Percentiles rank a stretch among this genome's conserved stretches.
Conservation (phyloP, 805 yeast genomes). For the Yamadazyma sp. region DNA sequence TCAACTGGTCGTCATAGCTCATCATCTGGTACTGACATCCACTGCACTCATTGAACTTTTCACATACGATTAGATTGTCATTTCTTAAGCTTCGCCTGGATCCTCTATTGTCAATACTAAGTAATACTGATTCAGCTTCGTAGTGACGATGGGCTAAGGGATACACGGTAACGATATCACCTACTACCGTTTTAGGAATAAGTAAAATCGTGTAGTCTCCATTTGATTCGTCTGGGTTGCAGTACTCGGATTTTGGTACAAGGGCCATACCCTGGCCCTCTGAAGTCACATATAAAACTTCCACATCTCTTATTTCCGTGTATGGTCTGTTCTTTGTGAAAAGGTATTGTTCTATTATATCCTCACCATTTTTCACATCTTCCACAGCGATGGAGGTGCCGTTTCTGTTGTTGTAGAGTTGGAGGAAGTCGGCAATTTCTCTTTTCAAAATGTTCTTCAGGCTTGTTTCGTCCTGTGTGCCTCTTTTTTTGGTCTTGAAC, state of each 20-base stretch:
- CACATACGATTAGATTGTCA: constrained; percentile 30
- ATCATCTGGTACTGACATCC: constrained; percentile 48
- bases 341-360: constrained; percentile 24
- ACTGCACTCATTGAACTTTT: constrained; percentile 34
- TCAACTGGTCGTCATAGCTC: constrained; percentile 36
- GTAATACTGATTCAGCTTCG: constrained; percentile 31
- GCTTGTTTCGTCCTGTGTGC: constrained; percentile 29
- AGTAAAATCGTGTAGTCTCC: constrained; percentile 23
- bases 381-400: constrained; percentile 13
- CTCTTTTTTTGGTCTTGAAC: constrained; percentile 28
- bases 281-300: constrained; percentile 26
- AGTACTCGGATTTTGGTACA: constrained; percentile 23
- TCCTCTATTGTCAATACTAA: constrained; percentile 17
- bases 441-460: constrained; percentile 23
- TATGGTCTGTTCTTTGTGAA: constrained; percentile 23
- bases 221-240: background rate
- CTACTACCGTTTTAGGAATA: constrained; percentile 41
- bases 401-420: constrained; percentile 6
- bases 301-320: constrained; percentile 16
- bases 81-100: constrained; percentile 20
- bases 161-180: constrained; percentile 33
- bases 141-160: constrained; percentile 30
- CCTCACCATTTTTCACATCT: constrained; percentile 21
- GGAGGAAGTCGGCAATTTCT: constrained; percentile 27
- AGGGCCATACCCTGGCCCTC: constrained; percentile 41